Conservation (phyloP, 192 early-diverging fungal species). For the Paraglomus brasilianum region DNA sequence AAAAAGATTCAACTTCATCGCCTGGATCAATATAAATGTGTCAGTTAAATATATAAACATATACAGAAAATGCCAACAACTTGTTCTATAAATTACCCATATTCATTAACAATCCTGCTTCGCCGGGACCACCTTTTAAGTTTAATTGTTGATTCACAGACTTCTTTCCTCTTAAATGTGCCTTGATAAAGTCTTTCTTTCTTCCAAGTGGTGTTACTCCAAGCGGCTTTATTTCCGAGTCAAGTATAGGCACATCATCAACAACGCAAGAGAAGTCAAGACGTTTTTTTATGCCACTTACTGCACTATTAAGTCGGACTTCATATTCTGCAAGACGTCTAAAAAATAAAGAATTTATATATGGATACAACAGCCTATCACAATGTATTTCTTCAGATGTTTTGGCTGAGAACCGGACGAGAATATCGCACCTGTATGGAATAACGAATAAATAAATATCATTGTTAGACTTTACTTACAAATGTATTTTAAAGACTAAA, state of each 20-base stretch:
- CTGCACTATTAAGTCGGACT: constrained; percentile 17
- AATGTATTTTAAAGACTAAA: no score
- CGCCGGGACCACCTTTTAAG: neutral
- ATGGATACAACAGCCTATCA: no score
- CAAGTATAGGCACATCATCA: constrained; percentile 24
- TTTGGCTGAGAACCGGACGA: no score
- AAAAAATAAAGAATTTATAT: no score
- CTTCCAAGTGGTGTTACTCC: constrained; percentile 10
- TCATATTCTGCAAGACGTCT: no score
- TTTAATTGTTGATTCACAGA: constrained; percentile 2
- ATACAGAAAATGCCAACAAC: neutral
- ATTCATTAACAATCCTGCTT: constrained; percentile 17
- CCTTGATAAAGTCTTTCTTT: constrained; percentile 21
- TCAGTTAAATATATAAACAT: no score
- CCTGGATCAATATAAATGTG: no score
- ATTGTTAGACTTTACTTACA: no score
- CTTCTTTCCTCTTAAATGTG: constrained; percentile 6
- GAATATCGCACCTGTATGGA: no score
- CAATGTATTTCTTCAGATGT: no score
- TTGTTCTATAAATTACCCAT: no score
- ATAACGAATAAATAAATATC: no score
- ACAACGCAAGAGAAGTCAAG: constrained; percentile 13
- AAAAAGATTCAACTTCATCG: neutral
- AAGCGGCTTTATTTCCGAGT: constrained; percentile 28
- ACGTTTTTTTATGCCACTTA: constrained; percentile 17